Conservation (phyloP, 768 basidiomycete species). For the Neoboletus magnificus region DNA sequence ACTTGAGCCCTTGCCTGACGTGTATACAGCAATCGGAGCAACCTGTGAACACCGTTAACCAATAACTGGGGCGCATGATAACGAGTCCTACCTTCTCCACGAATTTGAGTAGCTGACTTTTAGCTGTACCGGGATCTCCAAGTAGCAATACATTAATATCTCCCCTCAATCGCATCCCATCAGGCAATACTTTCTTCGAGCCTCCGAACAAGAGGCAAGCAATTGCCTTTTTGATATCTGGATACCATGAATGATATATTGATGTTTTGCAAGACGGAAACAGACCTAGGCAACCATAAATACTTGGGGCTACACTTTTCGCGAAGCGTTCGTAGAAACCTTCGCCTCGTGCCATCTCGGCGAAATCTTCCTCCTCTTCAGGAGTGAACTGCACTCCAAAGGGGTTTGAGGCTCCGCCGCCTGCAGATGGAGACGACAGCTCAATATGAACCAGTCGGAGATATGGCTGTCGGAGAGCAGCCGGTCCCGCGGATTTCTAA, state of each 20-base stretch:
- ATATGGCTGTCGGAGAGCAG: constrained; percentile 91
- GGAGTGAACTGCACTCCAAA: constrained; percentile 88
- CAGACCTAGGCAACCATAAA: constrained; percentile 88
- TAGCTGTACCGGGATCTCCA: constrained; percentile 98
- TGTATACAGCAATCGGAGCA: constrained; percentile 97
- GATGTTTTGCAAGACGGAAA: neutral
- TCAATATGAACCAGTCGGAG: constrained; percentile 92
- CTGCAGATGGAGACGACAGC: constrained; percentile 73
- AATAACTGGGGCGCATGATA: neutral
- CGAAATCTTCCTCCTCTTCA: constrained; percentile 97
- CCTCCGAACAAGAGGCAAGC: constrained; percentile 96
- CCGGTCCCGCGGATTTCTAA: constrained; percentile 77
- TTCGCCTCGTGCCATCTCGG: constrained; percentile 83
- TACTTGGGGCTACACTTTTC: constrained; percentile 93
- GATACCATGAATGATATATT: constrained; percentile 5
- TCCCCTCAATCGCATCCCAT: constrained; percentile 94
- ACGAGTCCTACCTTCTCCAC: constrained; percentile 75
- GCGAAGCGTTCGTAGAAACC: constrained; percentile 93
- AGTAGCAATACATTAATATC: constrained; percentile 97
- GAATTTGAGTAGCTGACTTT: constrained; percentile 96
- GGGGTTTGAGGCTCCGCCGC: constrained; percentile 72
- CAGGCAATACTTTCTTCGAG: constrained; percentile 94
- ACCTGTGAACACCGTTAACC: constrained; percentile 48
- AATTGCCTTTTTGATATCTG: constrained; percentile 98
- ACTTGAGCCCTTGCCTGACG: constrained; percentile 96